These are phyloP conservation scores for Phlyctochytrium arcticum DNA, from an alignment of 192 early-diverging fungal genomes.

Conservation along the genomic window DNA sequence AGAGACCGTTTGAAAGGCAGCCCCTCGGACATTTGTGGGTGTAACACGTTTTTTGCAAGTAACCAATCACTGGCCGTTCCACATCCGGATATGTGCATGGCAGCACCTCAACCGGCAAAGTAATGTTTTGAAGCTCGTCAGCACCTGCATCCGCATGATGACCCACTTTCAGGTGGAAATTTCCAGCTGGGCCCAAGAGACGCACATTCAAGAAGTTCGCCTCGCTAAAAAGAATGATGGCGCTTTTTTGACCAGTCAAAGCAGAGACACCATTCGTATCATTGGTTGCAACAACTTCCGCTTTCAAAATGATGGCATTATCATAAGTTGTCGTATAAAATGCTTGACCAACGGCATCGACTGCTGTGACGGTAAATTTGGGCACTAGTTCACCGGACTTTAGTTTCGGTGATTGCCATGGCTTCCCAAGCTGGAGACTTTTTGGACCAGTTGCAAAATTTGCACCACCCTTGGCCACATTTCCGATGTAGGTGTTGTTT, in stretches of 20 bases:
- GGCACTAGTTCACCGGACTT: conserved; percentile 7
- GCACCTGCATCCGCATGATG: too few relatives aligned
- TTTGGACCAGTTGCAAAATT: background rate
- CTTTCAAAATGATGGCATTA: too few relatives aligned
- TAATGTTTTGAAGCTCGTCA: background rate
- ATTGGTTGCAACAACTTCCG: too few relatives aligned
- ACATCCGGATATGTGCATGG: background rate
- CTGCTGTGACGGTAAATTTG: background rate
- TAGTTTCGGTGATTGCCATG: background rate
- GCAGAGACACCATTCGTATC: too few relatives aligned
- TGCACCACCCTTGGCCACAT: background rate
- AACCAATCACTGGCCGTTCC: background rate
- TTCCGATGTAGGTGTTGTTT: conserved; percentile 2
- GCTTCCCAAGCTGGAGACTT: background rate
- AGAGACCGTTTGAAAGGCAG: conserved; percentile 11
- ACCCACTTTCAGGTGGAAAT: too few relatives aligned
- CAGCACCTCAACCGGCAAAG: background rate
- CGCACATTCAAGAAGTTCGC: too few relatives aligned
- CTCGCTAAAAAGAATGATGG: too few relatives aligned
- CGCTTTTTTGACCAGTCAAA: too few relatives aligned
- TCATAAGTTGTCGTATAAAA: too few relatives aligned
- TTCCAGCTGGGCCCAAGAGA: too few relatives aligned
- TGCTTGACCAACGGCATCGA: conserved; percentile 1
- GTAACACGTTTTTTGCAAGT: background rate
- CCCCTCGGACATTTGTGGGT: too few relatives aligned